Conservation (phyloP, 345 rosid genomes). For the Stellera chamaejasme region DNA sequence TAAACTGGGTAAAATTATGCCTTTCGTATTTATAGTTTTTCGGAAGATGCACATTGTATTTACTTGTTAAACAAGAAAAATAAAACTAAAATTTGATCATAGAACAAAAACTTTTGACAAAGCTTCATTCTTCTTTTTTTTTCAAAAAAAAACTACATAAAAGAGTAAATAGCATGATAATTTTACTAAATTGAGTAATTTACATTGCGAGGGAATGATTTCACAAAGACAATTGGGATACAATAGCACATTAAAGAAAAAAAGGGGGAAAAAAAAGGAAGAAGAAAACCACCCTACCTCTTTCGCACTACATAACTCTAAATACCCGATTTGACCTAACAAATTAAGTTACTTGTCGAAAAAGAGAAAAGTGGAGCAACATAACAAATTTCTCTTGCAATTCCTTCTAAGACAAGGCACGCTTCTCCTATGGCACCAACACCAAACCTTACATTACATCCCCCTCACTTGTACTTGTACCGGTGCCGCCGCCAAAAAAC, state of each 20-base stretch:
- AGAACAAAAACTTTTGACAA: too few species aligned
- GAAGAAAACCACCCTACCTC: constrained; percentile 8
- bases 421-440: constrained; percentile 19
- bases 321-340: constrained; percentile 24
- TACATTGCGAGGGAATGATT: constrained; percentile 12
- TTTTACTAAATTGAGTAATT: constrained; percentile 20
- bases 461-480: constrained; percentile 25
- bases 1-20: too few species aligned
- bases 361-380: constrained; percentile 4
- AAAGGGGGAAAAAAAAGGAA: constrained; percentile 7
- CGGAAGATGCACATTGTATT: too few species aligned
- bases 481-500: neutral
- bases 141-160: too few species aligned
- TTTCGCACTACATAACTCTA: constrained; percentile 26
- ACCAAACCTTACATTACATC: constrained; percentile 21
- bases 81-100: too few species aligned
- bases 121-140: too few species aligned
- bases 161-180: neutral
- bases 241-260: constrained; percentile 7
- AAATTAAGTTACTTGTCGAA: constrained; percentile 7
- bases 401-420: constrained; percentile 26
- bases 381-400: constrained; percentile 19
- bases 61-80: too few species aligned
- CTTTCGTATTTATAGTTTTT: too few species aligned
- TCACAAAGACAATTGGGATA: neutral